Percentiles rank a stretch among this genome's conserved stretches.
phyloP scores from a whole-genome alignment of 495 filamentous ascomycete species.

The Penicillium bovifimosum region DNA sequence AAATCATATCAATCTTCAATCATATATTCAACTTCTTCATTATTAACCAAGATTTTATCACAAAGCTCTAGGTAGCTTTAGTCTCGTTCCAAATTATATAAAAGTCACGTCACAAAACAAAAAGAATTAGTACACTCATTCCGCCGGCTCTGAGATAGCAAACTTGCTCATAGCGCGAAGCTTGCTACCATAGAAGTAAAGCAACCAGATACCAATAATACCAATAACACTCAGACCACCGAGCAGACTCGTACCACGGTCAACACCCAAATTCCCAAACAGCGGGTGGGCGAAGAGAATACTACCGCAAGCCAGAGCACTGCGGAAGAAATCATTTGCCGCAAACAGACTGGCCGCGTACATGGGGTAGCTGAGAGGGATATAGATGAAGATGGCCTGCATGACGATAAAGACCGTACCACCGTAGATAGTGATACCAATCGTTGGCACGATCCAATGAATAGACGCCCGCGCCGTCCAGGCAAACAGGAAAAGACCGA shows the following conservation, averaged over 20 bases:
- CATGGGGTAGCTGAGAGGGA: conserved; percentile 55
- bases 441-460: conserved; percentile 57
- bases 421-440: conserved; percentile 55
- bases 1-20: no score
- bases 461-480: conserved; percentile 52
- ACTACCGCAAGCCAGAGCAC: conserved; percentile 50
- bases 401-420: conserved; percentile 46
- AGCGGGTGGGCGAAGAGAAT: conserved; percentile 54
- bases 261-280: conserved; percentile 54
- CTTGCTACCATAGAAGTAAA: conserved; percentile 24
- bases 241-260: conserved; percentile 48
- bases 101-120: not conserved
- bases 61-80: no score
- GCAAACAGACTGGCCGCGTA: conserved; percentile 60
- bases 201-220: conserved; percentile 47
- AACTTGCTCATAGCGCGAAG: conserved; percentile 30
- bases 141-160: conserved; percentile 13
- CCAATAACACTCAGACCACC: conserved; percentile 52
- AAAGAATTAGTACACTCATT: not conserved
- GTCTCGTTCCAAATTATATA: no score
- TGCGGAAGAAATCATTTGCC: conserved; percentile 55
- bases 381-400: conserved; percentile 62
- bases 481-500: conserved; percentile 59
- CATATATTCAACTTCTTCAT: no score
- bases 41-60: no score